Evolutionary conservation across 192 early-diverging fungal genomes (phyloP).

Genomic region (Neocallimastix lanati): DNA sequence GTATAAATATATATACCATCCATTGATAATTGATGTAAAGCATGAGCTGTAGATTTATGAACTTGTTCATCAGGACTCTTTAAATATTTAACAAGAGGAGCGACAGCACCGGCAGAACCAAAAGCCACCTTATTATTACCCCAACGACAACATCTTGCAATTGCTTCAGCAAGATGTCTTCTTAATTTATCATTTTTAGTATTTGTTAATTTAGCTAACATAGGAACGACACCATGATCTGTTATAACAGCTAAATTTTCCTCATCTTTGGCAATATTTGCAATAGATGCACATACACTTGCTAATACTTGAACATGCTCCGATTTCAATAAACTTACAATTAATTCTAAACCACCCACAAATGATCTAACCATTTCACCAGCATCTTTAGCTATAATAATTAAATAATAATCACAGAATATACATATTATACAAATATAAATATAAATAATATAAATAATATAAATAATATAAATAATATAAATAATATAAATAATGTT

Average conservation of each 20-base stretch:
- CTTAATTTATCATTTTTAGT: slow-evolving; percentile 37
- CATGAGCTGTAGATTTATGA: slow-evolving; percentile 35
- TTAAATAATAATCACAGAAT: slow-evolving; percentile 3
- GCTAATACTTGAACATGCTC: slow-evolving; percentile 36
- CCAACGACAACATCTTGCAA: slow-evolving; percentile 42
- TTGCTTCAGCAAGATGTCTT: slow-evolving; percentile 38
- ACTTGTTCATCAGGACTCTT: slow-evolving; percentile 39
- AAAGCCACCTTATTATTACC: slow-evolving; percentile 47
- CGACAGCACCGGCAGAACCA: slow-evolving; percentile 35
- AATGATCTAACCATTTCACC: slow-evolving; percentile 53
- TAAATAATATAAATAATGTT: no score
- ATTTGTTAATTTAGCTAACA: slow-evolving; percentile 41
- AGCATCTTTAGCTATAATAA: slow-evolving; percentile 32
- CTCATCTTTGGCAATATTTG: slow-evolving; percentile 49
- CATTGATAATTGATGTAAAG: slow-evolving; percentile 49
- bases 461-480: no score
- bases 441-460: no score
- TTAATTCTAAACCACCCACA: slow-evolving; percentile 44
- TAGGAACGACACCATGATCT: slow-evolving; percentile 49
- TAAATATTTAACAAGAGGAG: slow-evolving; percentile 43
- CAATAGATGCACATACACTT: slow-evolving; percentile 41
- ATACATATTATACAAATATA: no score
- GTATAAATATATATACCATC: slow-evolving; percentile 23
- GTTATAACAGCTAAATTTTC: slow-evolving; percentile 51
- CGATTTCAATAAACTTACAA: slow-evolving; percentile 43